Evolutionary conservation across 1,139 yeast species (phyloP).

Genomic region (Geotrichum carabidarum): DNA sequence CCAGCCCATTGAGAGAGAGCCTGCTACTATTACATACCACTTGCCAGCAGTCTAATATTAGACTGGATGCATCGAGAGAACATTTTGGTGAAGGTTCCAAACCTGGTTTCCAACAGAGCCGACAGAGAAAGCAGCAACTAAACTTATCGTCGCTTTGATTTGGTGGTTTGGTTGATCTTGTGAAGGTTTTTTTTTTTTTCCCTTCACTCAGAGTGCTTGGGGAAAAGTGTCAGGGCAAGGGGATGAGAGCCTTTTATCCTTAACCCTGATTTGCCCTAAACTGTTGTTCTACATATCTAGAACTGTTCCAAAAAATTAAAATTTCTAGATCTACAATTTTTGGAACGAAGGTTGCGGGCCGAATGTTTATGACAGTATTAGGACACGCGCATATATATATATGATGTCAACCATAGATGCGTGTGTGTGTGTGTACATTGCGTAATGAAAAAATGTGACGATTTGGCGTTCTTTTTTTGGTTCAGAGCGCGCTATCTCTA

Average conservation of each 20-base stretch:
- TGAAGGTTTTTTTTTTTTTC: constrained; percentile 6
- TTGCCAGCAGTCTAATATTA: constrained; percentile 1
- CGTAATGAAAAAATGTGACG: too few relatives aligned
- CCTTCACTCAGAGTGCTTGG: neutral
- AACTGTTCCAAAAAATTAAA: neutral
- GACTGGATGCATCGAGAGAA: constrained; percentile 8
- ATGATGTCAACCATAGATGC: too few relatives aligned
- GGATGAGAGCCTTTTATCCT: neutral
- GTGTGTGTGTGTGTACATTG: too few relatives aligned
- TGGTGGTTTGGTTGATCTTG: neutral
- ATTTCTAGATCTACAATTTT: too few relatives aligned
- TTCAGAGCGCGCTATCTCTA: too few relatives aligned
- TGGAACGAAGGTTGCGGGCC: too few relatives aligned
- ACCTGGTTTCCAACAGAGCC: neutral
- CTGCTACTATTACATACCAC: constrained; percentile 4
- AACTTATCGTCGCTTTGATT: neutral
- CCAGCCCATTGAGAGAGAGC: neutral
- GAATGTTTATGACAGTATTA: too few relatives aligned
- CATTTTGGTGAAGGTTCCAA: neutral
- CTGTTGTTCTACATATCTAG: neutral
- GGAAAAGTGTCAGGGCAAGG: neutral
- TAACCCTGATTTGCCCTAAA: neutral
- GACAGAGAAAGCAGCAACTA: neutral
- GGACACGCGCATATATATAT: too few relatives aligned
- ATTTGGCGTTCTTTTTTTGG: too few relatives aligned